These are phyloP conservation scores for Moniliophthora roreri DNA, from an alignment of 1,284 basidiomycete genomes.

Conservation along the genomic window DNA sequence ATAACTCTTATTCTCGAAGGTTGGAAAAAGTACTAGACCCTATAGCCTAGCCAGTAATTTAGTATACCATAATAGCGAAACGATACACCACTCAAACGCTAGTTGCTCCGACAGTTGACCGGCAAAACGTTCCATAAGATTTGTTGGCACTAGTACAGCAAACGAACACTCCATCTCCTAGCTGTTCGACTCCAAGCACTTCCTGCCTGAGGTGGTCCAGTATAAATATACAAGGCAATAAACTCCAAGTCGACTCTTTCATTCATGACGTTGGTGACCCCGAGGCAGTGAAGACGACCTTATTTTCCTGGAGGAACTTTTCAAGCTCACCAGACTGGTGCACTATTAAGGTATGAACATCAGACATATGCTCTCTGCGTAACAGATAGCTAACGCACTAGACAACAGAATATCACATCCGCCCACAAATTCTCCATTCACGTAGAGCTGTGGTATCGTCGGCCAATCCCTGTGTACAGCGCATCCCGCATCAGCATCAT, in stretches of 20 bases:
- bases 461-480: slow-evolving; percentile 82
- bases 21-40: too few species aligned
- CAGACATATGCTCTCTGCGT: not conserved
- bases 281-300: slow-evolving; percentile 49
- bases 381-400: slow-evolving; percentile 58
- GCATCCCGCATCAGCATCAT: not conserved
- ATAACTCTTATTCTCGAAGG: too few species aligned
- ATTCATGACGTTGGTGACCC: not conserved
- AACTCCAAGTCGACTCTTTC: slow-evolving; percentile 4
- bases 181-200: too few species aligned
- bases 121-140: too few species aligned
- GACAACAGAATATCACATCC: slow-evolving; percentile 94
- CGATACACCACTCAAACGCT: too few species aligned
- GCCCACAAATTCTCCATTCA: slow-evolving; percentile 94
- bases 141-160: too few species aligned
- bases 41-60: too few species aligned
- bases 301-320: slow-evolving; percentile 73
- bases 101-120: too few species aligned
- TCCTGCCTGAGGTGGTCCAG: too few species aligned
- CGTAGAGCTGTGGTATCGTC: slow-evolving; percentile 94
- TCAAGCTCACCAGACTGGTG: slow-evolving; percentile 96
- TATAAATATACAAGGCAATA: too few species aligned
- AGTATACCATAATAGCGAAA: too few species aligned
- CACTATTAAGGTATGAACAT: slow-evolving; percentile 52
- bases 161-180: too few species aligned